Percentiles rank a stretch among this genome's conserved stretches.
These are phyloP conservation scores for Fusarium siculi DNA, from an alignment of 2,329 filamentous ascomycete species.

Conservation along the genomic window DNA sequence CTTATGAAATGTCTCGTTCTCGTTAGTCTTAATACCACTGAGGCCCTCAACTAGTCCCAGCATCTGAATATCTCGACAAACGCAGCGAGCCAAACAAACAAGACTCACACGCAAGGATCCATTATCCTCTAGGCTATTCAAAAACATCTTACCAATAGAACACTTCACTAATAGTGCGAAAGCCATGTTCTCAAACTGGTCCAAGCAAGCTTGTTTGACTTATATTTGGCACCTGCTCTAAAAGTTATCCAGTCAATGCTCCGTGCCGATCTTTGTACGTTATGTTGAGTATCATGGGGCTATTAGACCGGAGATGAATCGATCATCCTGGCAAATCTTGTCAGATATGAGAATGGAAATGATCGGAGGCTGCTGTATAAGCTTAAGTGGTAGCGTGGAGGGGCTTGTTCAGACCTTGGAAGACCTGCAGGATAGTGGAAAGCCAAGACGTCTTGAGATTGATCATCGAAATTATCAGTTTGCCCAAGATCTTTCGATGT, in stretches of 20 bases:
- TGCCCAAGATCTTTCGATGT: accelerated
- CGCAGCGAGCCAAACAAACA: slow-evolving; percentile 2
- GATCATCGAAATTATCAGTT: not conserved
- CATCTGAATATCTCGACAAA: not conserved
- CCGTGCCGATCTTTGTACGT: not conserved
- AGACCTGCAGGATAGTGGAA: not conserved
- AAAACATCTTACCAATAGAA: not conserved
- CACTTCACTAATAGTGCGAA: not conserved
- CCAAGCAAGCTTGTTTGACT: slow-evolving; percentile 20
- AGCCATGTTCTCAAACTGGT: slow-evolving; percentile 19
- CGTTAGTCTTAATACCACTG: not conserved
- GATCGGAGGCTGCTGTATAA: slow-evolving; percentile 23
- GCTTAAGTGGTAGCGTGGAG: slow-evolving; percentile 16
- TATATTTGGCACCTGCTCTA: slow-evolving; percentile 16
- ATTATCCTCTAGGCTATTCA: not conserved
- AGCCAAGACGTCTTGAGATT: not conserved
- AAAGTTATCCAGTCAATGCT: not conserved
- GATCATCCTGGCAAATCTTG: not conserved
- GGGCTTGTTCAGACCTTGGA: not conserved
- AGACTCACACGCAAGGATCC: not conserved
- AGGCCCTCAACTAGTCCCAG: not conserved
- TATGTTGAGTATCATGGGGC: not conserved
- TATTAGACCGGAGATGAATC: slow-evolving; percentile 1
- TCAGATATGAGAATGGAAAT: slow-evolving; percentile 16
- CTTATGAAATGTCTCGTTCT: not conserved